These are phyloP conservation scores for Scutellaria galericulata DNA, from an alignment of 257 asterid genomes.

Conservation along the genomic window DNA sequence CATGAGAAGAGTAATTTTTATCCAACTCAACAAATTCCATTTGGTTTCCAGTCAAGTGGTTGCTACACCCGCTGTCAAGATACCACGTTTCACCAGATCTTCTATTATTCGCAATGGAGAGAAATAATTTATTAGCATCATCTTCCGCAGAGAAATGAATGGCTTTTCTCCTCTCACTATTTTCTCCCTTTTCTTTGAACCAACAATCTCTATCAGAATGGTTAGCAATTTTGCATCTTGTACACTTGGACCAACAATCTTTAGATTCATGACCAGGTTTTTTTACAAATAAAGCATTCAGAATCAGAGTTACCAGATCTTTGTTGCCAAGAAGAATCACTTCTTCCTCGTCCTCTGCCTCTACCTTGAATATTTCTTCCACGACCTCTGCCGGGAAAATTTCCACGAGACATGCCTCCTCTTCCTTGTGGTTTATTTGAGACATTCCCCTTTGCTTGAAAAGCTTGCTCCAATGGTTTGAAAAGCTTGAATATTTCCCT, in stretches of 20 bases:
- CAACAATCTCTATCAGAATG: background rate
- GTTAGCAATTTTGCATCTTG: background rate
- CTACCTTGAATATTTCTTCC: background rate
- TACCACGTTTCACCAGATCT: too few relatives aligned
- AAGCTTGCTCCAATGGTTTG: background rate
- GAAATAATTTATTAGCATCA: too few relatives aligned
- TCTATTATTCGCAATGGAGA: too few relatives aligned
- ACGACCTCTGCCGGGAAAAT: background rate
- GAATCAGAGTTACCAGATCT: background rate
- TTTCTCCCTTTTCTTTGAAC: background rate
- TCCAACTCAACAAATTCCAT: background rate
- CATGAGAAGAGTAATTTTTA: background rate
- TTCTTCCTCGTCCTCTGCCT: background rate
- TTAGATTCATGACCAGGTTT: background rate
- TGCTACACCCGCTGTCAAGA: constrained; percentile 2
- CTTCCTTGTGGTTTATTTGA: background rate
- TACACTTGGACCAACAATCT: background rate
- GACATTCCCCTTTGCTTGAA: background rate
- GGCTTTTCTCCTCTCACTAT: too few relatives aligned
- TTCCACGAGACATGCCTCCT: background rate
- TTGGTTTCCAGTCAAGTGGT: constrained; percentile 5
- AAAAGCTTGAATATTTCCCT: too few relatives aligned
- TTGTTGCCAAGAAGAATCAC: background rate
- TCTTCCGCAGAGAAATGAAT: too few relatives aligned
- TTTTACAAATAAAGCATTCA: background rate